Percentiles rank a stretch among this genome's conserved stretches.
phyloP scores from a whole-genome alignment of 108 stramenopile genomes.

The Craspedostauros australis region DNA sequence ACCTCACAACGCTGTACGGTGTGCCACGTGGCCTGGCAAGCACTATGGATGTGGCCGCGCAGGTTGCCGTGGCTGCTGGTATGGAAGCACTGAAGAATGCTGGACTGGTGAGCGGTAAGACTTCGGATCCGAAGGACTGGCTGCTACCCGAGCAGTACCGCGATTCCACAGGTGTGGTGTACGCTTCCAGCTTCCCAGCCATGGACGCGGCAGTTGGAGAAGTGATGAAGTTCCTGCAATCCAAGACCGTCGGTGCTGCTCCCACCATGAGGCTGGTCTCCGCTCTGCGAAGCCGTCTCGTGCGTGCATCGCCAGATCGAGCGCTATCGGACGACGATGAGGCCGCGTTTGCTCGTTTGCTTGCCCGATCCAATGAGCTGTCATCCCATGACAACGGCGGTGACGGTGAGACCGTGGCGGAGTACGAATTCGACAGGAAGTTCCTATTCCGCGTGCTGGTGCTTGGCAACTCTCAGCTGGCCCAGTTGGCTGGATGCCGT shows the following conservation, averaged over 20 bases:
- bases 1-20: slow-evolving; percentile 76
- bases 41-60: slow-evolving; percentile 95
- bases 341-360: slow-evolving; percentile 72
- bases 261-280: slow-evolving; percentile 66
- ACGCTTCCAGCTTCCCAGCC: slow-evolving; percentile 93
- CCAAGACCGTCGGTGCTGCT: slow-evolving; percentile 82
- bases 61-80: slow-evolving; percentile 93
- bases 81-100: slow-evolving; percentile 93
- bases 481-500: slow-evolving; percentile 89
- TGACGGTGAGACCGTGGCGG: slow-evolving; percentile 16
- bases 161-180: slow-evolving; percentile 92
- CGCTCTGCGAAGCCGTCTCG: slow-evolving; percentile 69
- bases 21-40: slow-evolving; percentile 81
- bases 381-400: slow-evolving; percentile 22
- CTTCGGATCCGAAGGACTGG: slow-evolving; percentile 79
- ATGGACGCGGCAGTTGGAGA: slow-evolving; percentile 96
- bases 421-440: slow-evolving; percentile 93
- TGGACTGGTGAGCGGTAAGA: slow-evolving; percentile 77
- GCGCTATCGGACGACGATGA: slow-evolving; percentile 79
- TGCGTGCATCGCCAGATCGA: slow-evolving; percentile 58
- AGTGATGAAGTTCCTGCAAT: slow-evolving; percentile 88
- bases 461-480: slow-evolving; percentile 93
- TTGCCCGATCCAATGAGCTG: slow-evolving; percentile 53
- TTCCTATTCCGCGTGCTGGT: slow-evolving; percentile 95
- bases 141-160: slow-evolving; percentile 84